Evolutionary conservation across 148 eudicot species (phyloP).

Genomic region (Vaccinium myrtillus): DNA sequence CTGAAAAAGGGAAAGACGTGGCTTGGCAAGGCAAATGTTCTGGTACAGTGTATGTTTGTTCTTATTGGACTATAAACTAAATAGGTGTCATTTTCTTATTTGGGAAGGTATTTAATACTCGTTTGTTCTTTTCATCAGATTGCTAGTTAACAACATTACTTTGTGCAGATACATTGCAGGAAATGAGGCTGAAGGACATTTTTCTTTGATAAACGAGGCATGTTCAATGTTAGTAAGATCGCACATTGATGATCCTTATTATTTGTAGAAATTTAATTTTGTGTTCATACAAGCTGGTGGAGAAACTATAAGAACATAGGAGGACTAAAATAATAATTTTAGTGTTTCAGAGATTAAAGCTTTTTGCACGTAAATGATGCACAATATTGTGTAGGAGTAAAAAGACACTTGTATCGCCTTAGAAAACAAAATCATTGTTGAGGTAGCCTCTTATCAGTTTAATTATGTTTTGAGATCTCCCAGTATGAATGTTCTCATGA

Average conservation of each 20-base stretch:
- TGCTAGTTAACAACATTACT: constrained; percentile 4
- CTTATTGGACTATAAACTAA: background rate
- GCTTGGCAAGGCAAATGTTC: constrained; percentile 99
- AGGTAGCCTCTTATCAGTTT: background rate
- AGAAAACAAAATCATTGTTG: background rate
- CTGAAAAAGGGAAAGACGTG: constrained; percentile 68
- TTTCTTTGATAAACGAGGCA: constrained; percentile 90
- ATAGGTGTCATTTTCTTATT: background rate
- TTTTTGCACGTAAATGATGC: background rate
- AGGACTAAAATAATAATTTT: background rate
- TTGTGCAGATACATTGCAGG: constrained; percentile 91
- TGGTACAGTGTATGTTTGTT: constrained; percentile 88
- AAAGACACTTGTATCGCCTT: background rate
- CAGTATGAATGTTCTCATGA: background rate
- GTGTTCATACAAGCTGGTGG: background rate
- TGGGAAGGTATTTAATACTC: background rate
- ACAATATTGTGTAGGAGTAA: background rate
- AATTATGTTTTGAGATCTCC: background rate
- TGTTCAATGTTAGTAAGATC: constrained; percentile 83
- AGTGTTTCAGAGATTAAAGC: background rate
- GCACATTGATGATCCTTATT: background rate
- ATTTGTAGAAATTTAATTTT: background rate
- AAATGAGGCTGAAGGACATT: constrained; percentile 81
- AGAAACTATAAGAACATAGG: background rate
- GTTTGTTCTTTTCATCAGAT: background rate